Evolutionary conservation across 192 early-diverging fungal species (phyloP), one percentile per base, ranked within the genome.

Genomic region (Backusella macrospora): DNA sequence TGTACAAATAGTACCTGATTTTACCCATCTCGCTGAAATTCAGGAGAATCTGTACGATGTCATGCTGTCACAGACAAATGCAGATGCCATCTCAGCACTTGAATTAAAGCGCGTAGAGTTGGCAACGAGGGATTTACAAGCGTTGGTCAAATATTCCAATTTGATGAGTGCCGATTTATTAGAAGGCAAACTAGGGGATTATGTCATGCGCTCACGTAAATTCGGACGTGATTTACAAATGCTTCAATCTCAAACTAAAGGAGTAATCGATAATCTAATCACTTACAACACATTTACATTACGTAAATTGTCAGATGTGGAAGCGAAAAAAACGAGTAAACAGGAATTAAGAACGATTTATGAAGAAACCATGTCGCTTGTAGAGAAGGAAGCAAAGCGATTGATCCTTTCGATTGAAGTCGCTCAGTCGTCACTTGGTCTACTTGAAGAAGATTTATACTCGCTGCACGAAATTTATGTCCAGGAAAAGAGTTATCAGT

Each of bases 241-340:
- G 6, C 45, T 87, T 48, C 82, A 87, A 46, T 75, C 84, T 12
- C 76, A 82, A 23, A 82, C 85, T 6, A 83, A 82, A 46, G 82
- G 80, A 9, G 83, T 82, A 2, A 69, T 88, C 38, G 86, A 88
- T 73, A 84, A 84, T n/a, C 26, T 88, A 9, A 83, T 83, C 29
- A 84, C 85, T 10, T 78, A 84, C 73, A 86, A 88, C 39, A 74
- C 78, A 18, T 85, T 81, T 64, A 78, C 77, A 5, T 69, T 83
- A 21, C 68, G 74, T 48, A 65, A 73, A 47, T 47, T 83, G 23
- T 62, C 73, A 76, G 71, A 72, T 72, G 76, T 81, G 16, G 43
- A 69, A 69, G 45, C 73, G 55, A 65, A 38, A 59, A 80, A 79
- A 76, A 43, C 73, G 38, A 62, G 74, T 75, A 38, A 78, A 76